Conservation (phyloP, 1,284 basidiomycete species). For the Taiwanofungus camphoratus region DNA sequence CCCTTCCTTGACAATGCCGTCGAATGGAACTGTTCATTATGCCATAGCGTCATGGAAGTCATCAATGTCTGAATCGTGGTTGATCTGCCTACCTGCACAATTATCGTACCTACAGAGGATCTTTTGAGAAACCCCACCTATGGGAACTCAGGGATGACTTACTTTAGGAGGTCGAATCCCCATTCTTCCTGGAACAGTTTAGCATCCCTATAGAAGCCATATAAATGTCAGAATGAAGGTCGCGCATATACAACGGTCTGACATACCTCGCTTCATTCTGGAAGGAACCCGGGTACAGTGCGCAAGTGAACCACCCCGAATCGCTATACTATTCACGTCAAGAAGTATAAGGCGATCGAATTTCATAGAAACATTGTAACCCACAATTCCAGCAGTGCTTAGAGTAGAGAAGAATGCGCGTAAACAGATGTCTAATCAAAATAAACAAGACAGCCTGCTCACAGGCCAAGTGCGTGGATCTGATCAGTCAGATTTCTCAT, state of each 20-base stretch:
- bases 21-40: constrained; percentile 38
- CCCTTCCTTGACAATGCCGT: constrained; percentile 39
- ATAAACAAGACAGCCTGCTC: constrained; percentile 12
- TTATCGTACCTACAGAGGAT: constrained; percentile 38
- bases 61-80: no score
- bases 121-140: neutral
- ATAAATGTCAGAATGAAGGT: neutral
- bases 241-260: neutral
- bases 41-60: no score
- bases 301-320: constrained; percentile 49
- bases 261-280: constrained; percentile 37
- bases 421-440: neutral
- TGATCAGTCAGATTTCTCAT: constrained; percentile 41
- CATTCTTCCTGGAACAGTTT: constrained; percentile 39
- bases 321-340: constrained; percentile 37
- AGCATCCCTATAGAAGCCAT: constrained; percentile 26
- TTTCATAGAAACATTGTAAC: neutral
- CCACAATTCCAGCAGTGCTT: constrained; percentile 26
- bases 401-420: neutral
- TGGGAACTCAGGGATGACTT: constrained; percentile 1
- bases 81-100: constrained; percentile 36
- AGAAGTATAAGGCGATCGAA: neutral
- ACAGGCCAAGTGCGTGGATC: constrained; percentile 44
- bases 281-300: constrained; percentile 46
- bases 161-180: constrained; percentile 52